A percentile compares a stretch with the other conserved stretches of the same genome.
phyloP scores from a whole-genome alignment of 2,329 filamentous ascomycete species.

The Karstenula rhodostoma region DNA sequence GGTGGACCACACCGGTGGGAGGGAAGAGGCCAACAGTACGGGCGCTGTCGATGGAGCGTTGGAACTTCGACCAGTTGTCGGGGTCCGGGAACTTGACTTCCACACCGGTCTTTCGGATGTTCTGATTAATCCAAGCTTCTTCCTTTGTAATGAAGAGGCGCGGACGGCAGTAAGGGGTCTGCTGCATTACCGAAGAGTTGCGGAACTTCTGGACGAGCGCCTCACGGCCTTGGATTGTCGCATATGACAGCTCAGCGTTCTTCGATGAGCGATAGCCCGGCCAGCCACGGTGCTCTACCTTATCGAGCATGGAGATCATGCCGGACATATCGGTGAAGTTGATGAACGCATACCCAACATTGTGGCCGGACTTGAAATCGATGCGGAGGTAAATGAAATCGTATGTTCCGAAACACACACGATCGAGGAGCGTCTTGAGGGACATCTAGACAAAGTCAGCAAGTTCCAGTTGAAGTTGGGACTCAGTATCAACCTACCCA shows the following conservation, averaged over 20 bases:
- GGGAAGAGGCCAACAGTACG: conserved; percentile 88
- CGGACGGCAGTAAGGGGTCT: conserved; percentile 80
- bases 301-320: conserved; percentile 41
- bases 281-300: conserved; percentile 59
- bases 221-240: conserved; percentile 94
- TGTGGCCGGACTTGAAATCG: conserved; percentile 60
- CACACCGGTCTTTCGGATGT: conserved; percentile 63
- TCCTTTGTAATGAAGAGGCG: conserved; percentile 66
- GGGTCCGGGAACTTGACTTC: conserved; percentile 80
- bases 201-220: conserved; percentile 94
- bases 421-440: conserved; percentile 80
- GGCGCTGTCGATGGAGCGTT: conserved; percentile 85
- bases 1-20: conserved; percentile 76
- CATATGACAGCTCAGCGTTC: conserved; percentile 89
- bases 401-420: conserved; percentile 81
- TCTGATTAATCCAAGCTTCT: conserved; percentile 53
- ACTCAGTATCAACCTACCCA: conserved; percentile 46
- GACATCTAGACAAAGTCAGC: conserved; percentile 34
- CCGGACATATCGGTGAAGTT: conserved; percentile 79
- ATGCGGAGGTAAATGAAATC: conserved; percentile 97
- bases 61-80: conserved; percentile 87
- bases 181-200: conserved; percentile 95
- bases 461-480: not conserved
- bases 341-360: conserved; percentile 96
- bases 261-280: conserved; percentile 85